A percentile compares a stretch with the other conserved stretches of the same genome.
Evolutionary conservation across 2,329 filamentous ascomycete species (phyloP).

Genomic region (Graphiopsis chlorocephala): DNA sequence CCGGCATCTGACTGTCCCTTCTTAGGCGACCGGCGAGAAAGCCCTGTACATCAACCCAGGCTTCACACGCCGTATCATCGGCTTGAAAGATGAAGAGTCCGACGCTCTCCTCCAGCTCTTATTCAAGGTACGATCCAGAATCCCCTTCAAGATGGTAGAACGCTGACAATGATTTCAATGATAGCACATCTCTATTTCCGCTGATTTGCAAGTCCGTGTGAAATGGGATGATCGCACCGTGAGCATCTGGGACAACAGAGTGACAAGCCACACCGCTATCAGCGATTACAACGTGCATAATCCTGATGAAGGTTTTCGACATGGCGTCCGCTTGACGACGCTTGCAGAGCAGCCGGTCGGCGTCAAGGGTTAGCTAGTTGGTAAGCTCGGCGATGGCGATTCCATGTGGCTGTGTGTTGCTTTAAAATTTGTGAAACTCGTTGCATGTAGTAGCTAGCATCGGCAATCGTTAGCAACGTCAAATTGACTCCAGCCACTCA

Average conservation of each 20-base stretch:
- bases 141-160: not conserved
- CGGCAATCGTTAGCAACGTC: not conserved
- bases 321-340: not conserved
- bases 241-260: constrained; percentile 26
- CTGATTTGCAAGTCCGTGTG: not conserved
- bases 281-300: not conserved
- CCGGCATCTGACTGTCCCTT: not conserved
- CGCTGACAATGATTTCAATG: not conserved
- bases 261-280: constrained; percentile 13
- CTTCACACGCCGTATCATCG: constrained; percentile 14
- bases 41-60: constrained; percentile 13
- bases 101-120: not conserved
- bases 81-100: constrained; percentile 10
- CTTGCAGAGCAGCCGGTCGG: not conserved
- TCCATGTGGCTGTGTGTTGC: not conserved
- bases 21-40: not conserved
- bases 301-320: not conserved
- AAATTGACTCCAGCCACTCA: not conserved
- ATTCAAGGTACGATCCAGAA: not conserved
- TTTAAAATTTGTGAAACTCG: not conserved
- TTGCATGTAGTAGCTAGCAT: not conserved
- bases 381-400: not conserved
- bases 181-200: not conserved
- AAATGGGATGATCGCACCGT: constrained; percentile 26
- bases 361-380: not conserved